A percentile compares a stretch with the other conserved stretches of the same genome.
Evolutionary conservation across 2,329 filamentous ascomycete genomes (phyloP).

Genomic region (Colletotrichum acutatum): DNA sequence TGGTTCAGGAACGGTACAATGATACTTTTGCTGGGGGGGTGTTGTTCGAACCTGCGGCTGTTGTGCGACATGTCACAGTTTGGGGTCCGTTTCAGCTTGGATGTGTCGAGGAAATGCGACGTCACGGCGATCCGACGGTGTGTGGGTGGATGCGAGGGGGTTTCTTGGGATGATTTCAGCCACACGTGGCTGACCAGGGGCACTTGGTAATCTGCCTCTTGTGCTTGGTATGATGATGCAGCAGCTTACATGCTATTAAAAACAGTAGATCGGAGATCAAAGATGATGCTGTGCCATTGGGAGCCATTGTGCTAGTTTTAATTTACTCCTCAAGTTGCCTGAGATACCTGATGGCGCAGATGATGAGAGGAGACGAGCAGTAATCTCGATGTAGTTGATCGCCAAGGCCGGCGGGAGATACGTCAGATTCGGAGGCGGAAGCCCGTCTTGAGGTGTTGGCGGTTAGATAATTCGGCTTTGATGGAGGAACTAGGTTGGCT

Average conservation of each 20-base stretch:
- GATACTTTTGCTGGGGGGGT: neutral
- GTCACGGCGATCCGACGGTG: conserved; percentile 8
- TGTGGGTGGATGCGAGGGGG: neutral
- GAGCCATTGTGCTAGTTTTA: too few species aligned
- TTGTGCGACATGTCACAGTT: conserved; percentile 32
- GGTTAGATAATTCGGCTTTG: neutral
- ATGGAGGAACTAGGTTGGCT: neutral
- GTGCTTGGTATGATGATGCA: neutral
- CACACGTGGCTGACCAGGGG: conserved; percentile 15
- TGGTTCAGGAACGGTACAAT: neutral
- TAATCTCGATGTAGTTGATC: neutral
- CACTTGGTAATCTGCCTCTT: neutral
- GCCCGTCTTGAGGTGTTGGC: neutral
- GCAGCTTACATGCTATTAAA: too few species aligned
- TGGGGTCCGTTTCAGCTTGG: conserved; percentile 33
- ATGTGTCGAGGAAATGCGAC: conserved; percentile 4
- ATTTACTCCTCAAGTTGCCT: too few species aligned
- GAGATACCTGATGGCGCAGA: neutral
- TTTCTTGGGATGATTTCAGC: neutral
- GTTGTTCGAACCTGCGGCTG: conserved; percentile 9
- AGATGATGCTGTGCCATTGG: too few species aligned
- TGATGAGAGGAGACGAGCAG: neutral
- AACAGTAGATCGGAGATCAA: too few species aligned
- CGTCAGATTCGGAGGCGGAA: neutral
- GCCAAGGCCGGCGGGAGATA: neutral